Base-by-base conservation (phyloP, 1,284 basidiomycete genomes). In the Ceratobasidium theobromae region DNA sequence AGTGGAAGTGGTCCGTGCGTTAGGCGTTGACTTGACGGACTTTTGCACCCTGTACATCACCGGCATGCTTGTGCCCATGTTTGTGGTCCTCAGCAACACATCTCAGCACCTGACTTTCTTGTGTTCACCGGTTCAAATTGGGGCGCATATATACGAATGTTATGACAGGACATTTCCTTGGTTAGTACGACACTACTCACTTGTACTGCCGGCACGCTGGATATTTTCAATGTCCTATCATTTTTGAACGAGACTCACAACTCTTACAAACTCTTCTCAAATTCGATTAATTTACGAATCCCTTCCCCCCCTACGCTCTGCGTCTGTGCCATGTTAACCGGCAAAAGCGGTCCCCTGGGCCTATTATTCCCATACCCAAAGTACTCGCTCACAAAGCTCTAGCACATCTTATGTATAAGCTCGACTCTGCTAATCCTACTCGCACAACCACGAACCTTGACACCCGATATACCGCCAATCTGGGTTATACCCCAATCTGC, bases 401-500 rank as follows among this genome's bases (percentile, higher is more conserved):
- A 23, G 18, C 40, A 14, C 8, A 3, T 30, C 30, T n/a, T n/a
- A n/a, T n/a, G n/a, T 21, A 46, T 16, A 9, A 33, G n/a, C 6
- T 1, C 53, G 1, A 30, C 40, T 40, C 16, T 23, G 5, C 14
- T 48, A 21, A 45, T 58, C 41, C 43, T 9, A 1, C 11, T 1
- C 5, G 21, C 27, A 28, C 12, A 4, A 2, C 3, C 16, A 32
- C 40, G n/a, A 18, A 48, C 83, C 77, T 93, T 93, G 70, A 88
- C 79, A 4, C 84, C 87, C 3, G 81, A 82, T 51, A 89, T 85
- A 1, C 86, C 87, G 28, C 91, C 89, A 30, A 89, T 79, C 75
- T 85, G 87, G 66, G 83, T 82, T 33, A 84, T 79, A 51, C 86
- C 86, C 81, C 86, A 90, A 74, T 93, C 91, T 1, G 83, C 85